Conservation (phyloP, 768 basidiomycete species). For the Boletus vinaceobasis region DNA sequence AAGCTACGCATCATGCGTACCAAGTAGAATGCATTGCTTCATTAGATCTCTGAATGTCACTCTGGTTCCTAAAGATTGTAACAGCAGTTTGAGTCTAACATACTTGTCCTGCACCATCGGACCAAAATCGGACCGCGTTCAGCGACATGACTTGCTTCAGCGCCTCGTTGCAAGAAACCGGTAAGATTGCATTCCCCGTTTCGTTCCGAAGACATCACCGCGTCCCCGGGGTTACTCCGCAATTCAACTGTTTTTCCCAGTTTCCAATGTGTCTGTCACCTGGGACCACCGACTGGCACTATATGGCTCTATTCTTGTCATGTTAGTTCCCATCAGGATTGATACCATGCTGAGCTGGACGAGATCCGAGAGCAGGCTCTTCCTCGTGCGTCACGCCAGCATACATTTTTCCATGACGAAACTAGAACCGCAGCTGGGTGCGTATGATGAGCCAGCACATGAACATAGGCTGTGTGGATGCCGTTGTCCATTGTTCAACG, state of each 20-base stretch:
- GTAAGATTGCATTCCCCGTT: not conserved
- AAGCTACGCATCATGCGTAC: constrained; percentile 83
- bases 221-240: not conserved
- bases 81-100: not conserved
- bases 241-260: not conserved
- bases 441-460: constrained; percentile 1
- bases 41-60: constrained; percentile 8
- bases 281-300: not conserved
- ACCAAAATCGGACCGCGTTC: not conserved
- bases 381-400: not conserved
- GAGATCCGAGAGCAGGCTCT: not conserved
- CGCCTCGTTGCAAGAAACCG: not conserved
- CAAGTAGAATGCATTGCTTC: constrained; percentile 59
- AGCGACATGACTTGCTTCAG: not conserved
- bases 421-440: not conserved
- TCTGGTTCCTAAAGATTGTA: not conserved
- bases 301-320: not conserved
- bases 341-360: not conserved
- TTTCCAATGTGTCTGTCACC: not conserved
- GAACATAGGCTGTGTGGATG: not conserved
- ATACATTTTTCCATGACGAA: not conserved
- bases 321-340: not conserved
- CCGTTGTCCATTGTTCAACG: no score
- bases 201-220: not conserved
- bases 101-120: not conserved